Evolutionary conservation across 2,329 filamentous ascomycete species (phyloP).

Genomic region (Myriosclerotinia curreyana): DNA sequence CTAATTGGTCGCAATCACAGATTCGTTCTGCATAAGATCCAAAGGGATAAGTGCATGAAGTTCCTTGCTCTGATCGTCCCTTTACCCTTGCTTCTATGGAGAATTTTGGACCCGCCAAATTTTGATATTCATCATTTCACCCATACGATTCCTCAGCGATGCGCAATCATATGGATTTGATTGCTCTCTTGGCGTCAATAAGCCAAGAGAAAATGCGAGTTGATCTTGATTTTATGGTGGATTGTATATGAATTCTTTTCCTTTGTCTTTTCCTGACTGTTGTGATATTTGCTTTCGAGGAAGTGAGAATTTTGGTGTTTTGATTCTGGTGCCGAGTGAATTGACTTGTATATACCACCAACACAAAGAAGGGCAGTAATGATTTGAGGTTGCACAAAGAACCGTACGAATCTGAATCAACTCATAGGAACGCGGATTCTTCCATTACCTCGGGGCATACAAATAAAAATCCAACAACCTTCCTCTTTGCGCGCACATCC

Average conservation of each 20-base stretch:
- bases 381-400: background rate
- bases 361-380: background rate
- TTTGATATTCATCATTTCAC: constrained; percentile 2
- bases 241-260: constrained; percentile 2
- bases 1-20: background rate
- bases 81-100: constrained; percentile 6
- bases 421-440: background rate
- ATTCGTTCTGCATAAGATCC: too few species aligned
- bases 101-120: background rate
- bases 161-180: background rate
- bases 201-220: constrained; percentile 11
- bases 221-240: background rate
- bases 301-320: background rate
- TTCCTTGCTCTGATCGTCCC: background rate
- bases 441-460: background rate
- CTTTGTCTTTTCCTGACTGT: background rate
- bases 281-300: background rate
- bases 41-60: background rate
- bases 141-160: background rate
- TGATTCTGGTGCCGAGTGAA: background rate
- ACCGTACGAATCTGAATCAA: background rate
- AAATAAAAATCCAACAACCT: background rate
- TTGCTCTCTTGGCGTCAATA: constrained; percentile 13
- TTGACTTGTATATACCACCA: background rate
- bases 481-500: background rate